Evolutionary conservation across 2,329 filamentous ascomycete species (phyloP).

Genomic region (Diaporthe australafricana): DNA sequence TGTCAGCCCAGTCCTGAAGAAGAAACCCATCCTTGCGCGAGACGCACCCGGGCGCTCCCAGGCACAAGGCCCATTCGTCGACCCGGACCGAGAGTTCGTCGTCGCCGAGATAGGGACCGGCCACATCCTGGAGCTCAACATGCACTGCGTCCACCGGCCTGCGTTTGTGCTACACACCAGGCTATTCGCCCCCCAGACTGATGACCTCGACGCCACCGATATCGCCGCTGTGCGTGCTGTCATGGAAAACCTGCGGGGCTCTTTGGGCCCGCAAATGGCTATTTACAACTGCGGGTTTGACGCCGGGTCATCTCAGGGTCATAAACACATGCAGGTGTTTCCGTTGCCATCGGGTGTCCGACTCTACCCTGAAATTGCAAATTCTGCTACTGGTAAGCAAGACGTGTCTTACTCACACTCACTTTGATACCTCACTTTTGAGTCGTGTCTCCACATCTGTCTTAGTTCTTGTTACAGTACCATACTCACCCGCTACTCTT

Average conservation of each 20-base stretch:
- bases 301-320: not conserved
- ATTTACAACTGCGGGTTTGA: not conserved
- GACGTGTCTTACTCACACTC: too few relatives aligned
- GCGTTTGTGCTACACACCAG: not conserved
- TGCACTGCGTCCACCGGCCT: not conserved
- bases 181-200: not conserved
- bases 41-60: not conserved
- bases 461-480: accelerated
- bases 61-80: not conserved
- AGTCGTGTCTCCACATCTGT: not conserved
- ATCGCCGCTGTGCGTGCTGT: not conserved
- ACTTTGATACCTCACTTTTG: too few relatives aligned
- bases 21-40: not conserved
- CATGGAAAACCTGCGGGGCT: not conserved
- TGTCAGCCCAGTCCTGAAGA: not conserved
- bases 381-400: not conserved
- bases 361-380: not conserved
- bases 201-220: not conserved
- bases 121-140: not conserved
- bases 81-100: not conserved
- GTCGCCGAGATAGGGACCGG: not conserved
- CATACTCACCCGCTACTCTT: not conserved
- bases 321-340: not conserved
- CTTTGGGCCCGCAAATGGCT: not conserved
- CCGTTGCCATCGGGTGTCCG: not conserved